Evolutionary conservation across 768 basidiomycete genomes (phyloP).

Genomic region (Boletus rex-veris): DNA sequence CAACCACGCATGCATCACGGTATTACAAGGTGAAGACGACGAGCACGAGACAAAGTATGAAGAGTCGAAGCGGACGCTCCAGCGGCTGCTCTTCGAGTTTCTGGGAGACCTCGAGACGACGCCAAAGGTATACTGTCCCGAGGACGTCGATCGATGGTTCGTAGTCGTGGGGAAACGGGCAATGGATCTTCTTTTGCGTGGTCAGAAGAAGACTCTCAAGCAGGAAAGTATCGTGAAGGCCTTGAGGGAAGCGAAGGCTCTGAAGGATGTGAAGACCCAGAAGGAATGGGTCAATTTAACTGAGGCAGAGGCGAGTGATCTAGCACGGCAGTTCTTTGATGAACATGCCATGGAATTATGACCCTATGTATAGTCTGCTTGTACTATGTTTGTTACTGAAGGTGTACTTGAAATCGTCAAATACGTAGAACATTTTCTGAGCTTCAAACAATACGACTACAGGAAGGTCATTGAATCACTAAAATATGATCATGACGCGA

Average conservation of each 20-base stretch:
- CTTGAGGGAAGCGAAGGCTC: conserved; percentile 10
- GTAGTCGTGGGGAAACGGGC: conserved; percentile 9
- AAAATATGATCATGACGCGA: too few relatives aligned
- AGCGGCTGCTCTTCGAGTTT: conserved; percentile 11
- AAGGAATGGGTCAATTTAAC: conserved; percentile 10
- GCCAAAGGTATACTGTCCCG: conserved; percentile 5
- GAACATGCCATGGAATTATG: conserved; percentile 6
- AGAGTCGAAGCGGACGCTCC: conserved; percentile 13
- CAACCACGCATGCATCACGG: conserved; percentile 31
- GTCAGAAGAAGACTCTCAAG: conserved; percentile 5
- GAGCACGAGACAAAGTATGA: conserved; percentile 17
- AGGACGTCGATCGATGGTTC: conserved; percentile 15
- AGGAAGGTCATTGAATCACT: too few relatives aligned
- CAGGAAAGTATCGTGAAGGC: conserved; percentile 9
- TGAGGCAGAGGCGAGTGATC: conserved; percentile 4
- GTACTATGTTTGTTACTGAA: neutral
- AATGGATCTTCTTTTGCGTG: conserved; percentile 14
- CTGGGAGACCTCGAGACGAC: neutral
- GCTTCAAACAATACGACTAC: too few relatives aligned
- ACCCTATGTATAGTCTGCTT: neutral
- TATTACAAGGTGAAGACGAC: conserved; percentile 18
- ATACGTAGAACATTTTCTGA: too few relatives aligned
- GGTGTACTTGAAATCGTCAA: too few relatives aligned
- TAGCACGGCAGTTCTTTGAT: conserved; percentile 15
- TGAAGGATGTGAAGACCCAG: conserved; percentile 10